A percentile compares a stretch with the other conserved stretches of the same genome.
Conservation (phyloP, 306 rosid genomes). For the Sicyos baderoa region DNA sequence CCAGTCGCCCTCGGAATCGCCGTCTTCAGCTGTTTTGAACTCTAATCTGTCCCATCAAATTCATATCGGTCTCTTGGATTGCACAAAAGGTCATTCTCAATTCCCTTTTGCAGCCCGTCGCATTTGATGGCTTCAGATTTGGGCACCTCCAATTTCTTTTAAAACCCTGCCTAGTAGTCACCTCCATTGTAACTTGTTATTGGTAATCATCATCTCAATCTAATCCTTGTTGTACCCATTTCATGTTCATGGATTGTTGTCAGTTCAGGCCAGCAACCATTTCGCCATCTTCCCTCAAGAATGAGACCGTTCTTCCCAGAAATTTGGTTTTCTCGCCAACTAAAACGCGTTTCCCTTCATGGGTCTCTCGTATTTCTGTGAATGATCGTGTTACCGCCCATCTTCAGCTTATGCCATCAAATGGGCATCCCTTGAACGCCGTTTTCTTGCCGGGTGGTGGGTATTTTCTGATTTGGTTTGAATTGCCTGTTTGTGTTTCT, state of each 20-base stretch:
- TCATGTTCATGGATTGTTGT: constrained; percentile 44
- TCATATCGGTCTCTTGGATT: too few species aligned
- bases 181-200: too few species aligned
- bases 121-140: too few species aligned
- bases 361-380: constrained; percentile 34
- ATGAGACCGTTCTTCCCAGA: constrained; percentile 25
- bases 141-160: too few species aligned
- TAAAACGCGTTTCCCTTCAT: constrained; percentile 21
- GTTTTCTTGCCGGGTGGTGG: constrained; percentile 60
- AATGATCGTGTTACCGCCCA: constrained; percentile 30
- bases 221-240: not conserved
- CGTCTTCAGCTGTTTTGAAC: too few species aligned
- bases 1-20: too few species aligned
- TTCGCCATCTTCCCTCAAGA: constrained; percentile 32
- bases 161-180: not conserved
- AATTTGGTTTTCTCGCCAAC: constrained; percentile 29
- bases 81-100: too few species aligned
- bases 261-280: constrained; percentile 31
- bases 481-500: not conserved
- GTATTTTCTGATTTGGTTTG: constrained; percentile 19
- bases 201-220: not conserved
- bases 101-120: too few species aligned
- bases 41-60: too few species aligned
- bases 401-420: constrained; percentile 65
- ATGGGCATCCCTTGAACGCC: constrained; percentile 62